Evolutionary conservation across 495 filamentous ascomycete genomes (phyloP).

Genomic region (Echria macrotheca): DNA sequence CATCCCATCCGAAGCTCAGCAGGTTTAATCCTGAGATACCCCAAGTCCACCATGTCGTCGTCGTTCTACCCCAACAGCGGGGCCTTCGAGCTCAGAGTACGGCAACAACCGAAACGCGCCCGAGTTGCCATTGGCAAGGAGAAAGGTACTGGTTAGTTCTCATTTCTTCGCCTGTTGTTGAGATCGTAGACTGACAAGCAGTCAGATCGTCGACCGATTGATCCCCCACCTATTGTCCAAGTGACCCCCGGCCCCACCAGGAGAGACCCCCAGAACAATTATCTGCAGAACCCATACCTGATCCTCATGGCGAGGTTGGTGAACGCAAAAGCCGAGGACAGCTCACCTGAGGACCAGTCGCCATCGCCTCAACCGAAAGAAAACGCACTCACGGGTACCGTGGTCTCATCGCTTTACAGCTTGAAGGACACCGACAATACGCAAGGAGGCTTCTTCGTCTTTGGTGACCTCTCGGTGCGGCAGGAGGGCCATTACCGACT

Average conservation of each 20-base stretch:
- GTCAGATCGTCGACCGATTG: constrained; percentile 92
- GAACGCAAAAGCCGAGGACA: constrained; percentile 46
- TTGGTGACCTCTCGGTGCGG: constrained; percentile 84
- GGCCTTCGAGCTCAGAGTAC: constrained; percentile 49
- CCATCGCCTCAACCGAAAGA: constrained; percentile 44
- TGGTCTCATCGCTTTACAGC: constrained; percentile 88
- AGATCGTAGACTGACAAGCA: too few species aligned
- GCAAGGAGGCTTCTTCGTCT: constrained; percentile 97
- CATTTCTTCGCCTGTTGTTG: too few species aligned
- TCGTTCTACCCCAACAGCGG: neutral
- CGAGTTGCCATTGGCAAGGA: constrained; percentile 69
- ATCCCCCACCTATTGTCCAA: constrained; percentile 91
- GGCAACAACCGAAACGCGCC: constrained; percentile 61
- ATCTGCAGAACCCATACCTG: constrained; percentile 47
- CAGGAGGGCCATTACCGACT: constrained; percentile 73
- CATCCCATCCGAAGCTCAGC: too few species aligned
- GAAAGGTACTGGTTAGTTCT: constrained; percentile 44
- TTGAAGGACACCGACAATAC: constrained; percentile 86
- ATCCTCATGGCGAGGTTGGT: constrained; percentile 70
- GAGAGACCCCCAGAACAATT: constrained; percentile 73
- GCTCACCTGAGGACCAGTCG: constrained; percentile 35
- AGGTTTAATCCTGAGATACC: too few species aligned
- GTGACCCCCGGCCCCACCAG: constrained; percentile 64
- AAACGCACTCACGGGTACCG: constrained; percentile 55
- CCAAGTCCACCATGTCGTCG: too few species aligned